Evolutionary conservation across 176 grass and related monocot species (phyloP).

Genomic region (Eleusine coracana): DNA sequence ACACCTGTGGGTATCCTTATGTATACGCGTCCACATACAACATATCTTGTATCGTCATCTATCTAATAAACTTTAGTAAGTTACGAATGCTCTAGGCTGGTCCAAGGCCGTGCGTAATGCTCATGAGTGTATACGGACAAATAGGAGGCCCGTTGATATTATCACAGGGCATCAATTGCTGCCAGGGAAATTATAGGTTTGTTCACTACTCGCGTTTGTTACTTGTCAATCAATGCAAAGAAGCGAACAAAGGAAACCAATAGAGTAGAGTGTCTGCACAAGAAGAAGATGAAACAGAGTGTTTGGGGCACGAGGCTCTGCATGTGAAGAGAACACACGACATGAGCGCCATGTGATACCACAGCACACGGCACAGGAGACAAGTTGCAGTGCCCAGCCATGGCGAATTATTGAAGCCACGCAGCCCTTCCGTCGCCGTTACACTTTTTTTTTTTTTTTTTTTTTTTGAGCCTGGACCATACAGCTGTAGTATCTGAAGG

Average conservation of each 20-base stretch:
- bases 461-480: too few relatives aligned
- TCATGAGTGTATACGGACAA: not conserved
- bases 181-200: too few relatives aligned
- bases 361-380: not conserved
- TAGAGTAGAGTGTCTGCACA: not conserved
- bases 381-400: not conserved
- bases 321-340: conserved; percentile 4
- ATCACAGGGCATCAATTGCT: too few relatives aligned
- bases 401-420: not conserved
- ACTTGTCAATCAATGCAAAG: too few relatives aligned
- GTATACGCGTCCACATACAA: too few relatives aligned
- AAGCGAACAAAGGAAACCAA: not conserved
- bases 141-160: not conserved
- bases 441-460: not conserved
- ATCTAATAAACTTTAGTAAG: too few relatives aligned
- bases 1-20: not conserved
- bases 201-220: too few relatives aligned
- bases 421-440: not conserved
- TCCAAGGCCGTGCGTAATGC: not conserved
- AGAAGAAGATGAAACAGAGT: not conserved
- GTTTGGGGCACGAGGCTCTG: too few relatives aligned
- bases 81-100: not conserved
- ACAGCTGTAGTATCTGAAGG: too few relatives aligned
- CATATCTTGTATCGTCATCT: not conserved
- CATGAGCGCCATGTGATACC: conserved; percentile 8